phyloP scores from a whole-genome alignment of 2,329 filamentous ascomycete genomes.

The Botrytis sinoallii region DNA sequence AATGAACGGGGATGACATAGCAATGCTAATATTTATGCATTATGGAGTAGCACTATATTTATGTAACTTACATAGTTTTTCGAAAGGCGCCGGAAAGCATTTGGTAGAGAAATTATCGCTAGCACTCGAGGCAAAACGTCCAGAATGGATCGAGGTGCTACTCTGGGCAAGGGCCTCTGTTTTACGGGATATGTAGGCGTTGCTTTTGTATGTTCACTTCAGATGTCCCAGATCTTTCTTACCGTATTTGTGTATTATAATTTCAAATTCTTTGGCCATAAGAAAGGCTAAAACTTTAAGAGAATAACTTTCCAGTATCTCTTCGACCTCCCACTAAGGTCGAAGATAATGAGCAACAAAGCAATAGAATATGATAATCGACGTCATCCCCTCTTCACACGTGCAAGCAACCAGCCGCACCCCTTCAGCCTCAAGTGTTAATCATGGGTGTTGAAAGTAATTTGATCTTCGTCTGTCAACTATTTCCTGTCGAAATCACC shows the following conservation, averaged over 20 bases:
- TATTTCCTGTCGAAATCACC: neutral
- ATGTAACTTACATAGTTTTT: neutral
- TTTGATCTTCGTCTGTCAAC: neutral
- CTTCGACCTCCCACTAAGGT: neutral
- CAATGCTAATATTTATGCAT: constrained; percentile 3
- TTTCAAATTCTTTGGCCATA: too few relatives aligned
- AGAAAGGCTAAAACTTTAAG: neutral
- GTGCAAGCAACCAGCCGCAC: neutral
- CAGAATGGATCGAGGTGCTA: neutral
- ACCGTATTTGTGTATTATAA: neutral
- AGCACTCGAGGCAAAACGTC: neutral
- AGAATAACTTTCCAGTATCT: neutral
- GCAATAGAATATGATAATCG: neutral
- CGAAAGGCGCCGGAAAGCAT: neutral
- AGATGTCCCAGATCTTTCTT: neutral
- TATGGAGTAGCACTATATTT: constrained; percentile 2
- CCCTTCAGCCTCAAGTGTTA: neutral
- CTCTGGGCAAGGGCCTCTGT: neutral
- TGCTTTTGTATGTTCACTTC: too few relatives aligned
- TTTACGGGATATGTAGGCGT: neutral
- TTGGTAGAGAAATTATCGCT: neutral
- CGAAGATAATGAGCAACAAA: neutral
- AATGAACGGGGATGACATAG: neutral
- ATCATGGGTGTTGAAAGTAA: neutral
- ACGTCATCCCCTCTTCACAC: neutral